These are phyloP conservation scores for Vitis labrusca DNA, from an alignment of 164 flowering plant species.

Conservation along the genomic window DNA sequence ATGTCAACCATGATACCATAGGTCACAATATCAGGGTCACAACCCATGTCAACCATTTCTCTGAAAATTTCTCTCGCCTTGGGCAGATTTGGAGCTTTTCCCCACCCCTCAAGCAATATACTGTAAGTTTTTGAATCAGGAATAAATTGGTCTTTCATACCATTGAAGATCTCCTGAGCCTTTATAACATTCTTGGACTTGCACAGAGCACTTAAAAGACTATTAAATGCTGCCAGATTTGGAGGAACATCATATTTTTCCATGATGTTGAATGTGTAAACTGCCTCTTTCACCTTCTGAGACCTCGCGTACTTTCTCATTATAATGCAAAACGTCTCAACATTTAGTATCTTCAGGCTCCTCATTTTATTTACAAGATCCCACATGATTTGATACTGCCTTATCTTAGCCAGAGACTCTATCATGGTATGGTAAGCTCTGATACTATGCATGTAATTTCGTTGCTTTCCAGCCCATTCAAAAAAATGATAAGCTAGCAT, in stretches of 20 bases:
- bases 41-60: constrained; percentile 67
- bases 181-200: constrained; percentile 86
- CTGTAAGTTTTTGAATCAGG: constrained; percentile 86
- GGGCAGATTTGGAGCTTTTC: constrained; percentile 73
- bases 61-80: constrained; percentile 72
- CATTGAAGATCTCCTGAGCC: constrained; percentile 87
- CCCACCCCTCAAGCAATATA: constrained; percentile 89
- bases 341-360: constrained; percentile 49
- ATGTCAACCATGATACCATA: constrained; percentile 89
- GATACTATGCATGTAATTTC: constrained; percentile 60
- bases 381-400: constrained; percentile 91
- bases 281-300: constrained; percentile 75
- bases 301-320: constrained; percentile 83
- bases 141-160: constrained; percentile 51
- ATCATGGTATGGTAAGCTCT: constrained; percentile 77
- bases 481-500: constrained; percentile 82
- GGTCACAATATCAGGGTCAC: constrained; percentile 84
- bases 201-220: constrained; percentile 76
- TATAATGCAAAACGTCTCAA: constrained; percentile 83
- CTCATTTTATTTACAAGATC: constrained; percentile 77
- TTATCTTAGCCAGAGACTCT: constrained; percentile 75
- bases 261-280: constrained; percentile 85
- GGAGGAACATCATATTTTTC: constrained; percentile 61
- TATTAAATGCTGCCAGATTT: constrained; percentile 78
- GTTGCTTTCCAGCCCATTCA: constrained; percentile 81